These are phyloP conservation scores for Lithohypha guttulata DNA, from an alignment of 2,329 filamentous ascomycete species.

Conservation along the genomic window DNA sequence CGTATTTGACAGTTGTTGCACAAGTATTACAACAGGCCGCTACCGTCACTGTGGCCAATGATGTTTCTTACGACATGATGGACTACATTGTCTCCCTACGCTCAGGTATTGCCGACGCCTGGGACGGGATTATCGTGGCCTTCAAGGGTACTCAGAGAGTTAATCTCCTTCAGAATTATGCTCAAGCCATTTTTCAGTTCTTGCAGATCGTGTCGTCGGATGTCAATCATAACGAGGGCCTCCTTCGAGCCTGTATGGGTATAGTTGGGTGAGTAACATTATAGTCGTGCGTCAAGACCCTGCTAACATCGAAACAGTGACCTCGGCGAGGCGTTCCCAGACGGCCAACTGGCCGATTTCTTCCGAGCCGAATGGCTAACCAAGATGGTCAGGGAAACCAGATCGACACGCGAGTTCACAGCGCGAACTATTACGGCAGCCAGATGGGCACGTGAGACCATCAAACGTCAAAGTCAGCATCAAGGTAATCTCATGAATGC, in stretches of 20 bases:
- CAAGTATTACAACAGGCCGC: conserved; percentile 91
- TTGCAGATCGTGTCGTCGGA: conserved; percentile 72
- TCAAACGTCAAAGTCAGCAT: conserved; percentile 63
- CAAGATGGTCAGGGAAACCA: conserved; percentile 80
- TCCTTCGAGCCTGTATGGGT: conserved; percentile 92
- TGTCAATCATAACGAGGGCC: conserved; percentile 75
- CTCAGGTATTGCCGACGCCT: conserved; percentile 98
- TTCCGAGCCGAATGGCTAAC: conserved; percentile 91
- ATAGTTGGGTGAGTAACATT: conserved; percentile 68
- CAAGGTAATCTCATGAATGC: conserved; percentile 23
- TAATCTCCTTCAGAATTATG: conserved; percentile 60
- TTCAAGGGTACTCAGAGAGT: conserved; percentile 60
- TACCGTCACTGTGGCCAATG: conserved; percentile 63
- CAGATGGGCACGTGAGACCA: conserved; percentile 93
- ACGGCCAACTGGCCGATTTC: conserved; percentile 69
- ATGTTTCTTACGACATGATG: conserved; percentile 86
- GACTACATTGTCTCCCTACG: conserved; percentile 92
- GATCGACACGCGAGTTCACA: conserved; percentile 77
- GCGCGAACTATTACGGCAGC: conserved; percentile 83
- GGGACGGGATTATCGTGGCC: conserved; percentile 91
- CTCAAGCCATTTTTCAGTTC: conserved; percentile 77
- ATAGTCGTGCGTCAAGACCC: conserved; percentile 4
- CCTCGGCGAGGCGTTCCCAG: conserved; percentile 84
- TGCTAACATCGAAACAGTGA: conserved; percentile 54
- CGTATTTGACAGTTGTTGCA: conserved; percentile 82